Evolutionary conservation across 2,329 filamentous ascomycete genomes (phyloP), one percentile per base, ranked within the genome.

Genomic region (Colletotrichum eleusines): DNA sequence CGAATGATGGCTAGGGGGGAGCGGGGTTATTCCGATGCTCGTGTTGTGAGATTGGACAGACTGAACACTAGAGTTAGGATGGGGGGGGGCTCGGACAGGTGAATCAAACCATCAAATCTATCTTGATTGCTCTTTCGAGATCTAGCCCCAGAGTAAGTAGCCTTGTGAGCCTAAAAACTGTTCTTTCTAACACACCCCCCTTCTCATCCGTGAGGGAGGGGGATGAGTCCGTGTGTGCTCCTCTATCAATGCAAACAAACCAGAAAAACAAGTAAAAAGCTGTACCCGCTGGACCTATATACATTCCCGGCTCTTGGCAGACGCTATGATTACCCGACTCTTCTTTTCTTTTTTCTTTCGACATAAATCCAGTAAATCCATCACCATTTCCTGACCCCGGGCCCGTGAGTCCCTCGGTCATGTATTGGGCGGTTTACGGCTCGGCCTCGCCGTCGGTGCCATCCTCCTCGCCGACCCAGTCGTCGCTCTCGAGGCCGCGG

Each of bases 401-500:
- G 20, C 2, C 5, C 23, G 18, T 5, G 11, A 42, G 54, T 23
- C 26, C 38, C 61, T 26, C 4, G 14, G 28, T 20, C 62, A 31
- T n/a, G 6, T 9, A 33, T 6, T 18, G 35, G 18, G 6, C 14
- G 55, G 48, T 26, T 66, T 35, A 73, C 53, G 71, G 57, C 14
- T 75, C 75, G 14, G 40, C 58, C 18, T 72, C 74, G 23, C 76
- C 75, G 26, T 74, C 74, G 0, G 79, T 75, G 2, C 78, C 73
- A 44, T 79, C 77, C 0, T 78, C 77, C 4, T 80, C 78, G 26
- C 83, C 82, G 5, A 77, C 72, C 81, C 83, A 87, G 60, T 90
- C 89, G 5, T 84, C 88, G 72, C 89, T 90, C 77, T 91, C 89
- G 0, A 91, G 80, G 0, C 84, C 85, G 2, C 81, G 80, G 2